Percentiles rank a stretch among this genome's conserved stretches.
Conservation (phyloP, 1,284 basidiomycete genomes). For the Puccinia horiana region DNA sequence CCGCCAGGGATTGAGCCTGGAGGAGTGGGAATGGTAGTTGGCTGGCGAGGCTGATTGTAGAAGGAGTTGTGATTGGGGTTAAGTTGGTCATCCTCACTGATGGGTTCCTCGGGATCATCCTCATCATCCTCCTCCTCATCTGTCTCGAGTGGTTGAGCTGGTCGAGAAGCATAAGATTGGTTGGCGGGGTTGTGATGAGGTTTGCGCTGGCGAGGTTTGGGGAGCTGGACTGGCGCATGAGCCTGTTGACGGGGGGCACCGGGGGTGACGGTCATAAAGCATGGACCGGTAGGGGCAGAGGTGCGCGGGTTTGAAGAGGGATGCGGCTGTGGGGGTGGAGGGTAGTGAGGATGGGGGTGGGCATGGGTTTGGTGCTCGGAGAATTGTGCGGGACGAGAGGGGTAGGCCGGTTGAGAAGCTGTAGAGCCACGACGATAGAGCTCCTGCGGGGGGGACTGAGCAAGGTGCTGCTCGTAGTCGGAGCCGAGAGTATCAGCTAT, state of each 20-base stretch:
- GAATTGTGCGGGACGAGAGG: neutral
- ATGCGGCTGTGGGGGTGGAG: neutral
- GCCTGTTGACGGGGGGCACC: conserved; percentile 9
- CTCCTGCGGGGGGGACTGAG: neutral
- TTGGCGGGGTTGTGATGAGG: neutral
- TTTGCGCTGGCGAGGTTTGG: conserved; percentile 3
- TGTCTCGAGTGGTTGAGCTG: conserved; percentile 12
- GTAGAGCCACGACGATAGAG: neutral
- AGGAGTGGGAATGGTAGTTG: conserved; percentile 13
- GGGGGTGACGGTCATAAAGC: conserved; percentile 8
- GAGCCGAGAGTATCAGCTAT: conserved; percentile 34
- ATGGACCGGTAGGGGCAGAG: neutral
- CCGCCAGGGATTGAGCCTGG: conserved; percentile 9
- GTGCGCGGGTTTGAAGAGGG: neutral
- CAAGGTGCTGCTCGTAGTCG: conserved; percentile 1
- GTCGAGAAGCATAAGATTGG: neutral
- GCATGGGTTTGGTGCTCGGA: neutral
- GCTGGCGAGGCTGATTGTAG: neutral
- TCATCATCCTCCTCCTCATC: conserved; percentile 30
- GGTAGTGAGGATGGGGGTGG: neutral
- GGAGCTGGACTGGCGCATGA: neutral
- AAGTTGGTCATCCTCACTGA: neutral
- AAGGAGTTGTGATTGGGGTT: neutral
- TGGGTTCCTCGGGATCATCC: conserved; percentile 15
- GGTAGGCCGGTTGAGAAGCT: neutral